Percentiles rank a stretch among this genome's conserved stretches.
Conservation (phyloP, 2,329 filamentous ascomycete species). For the Bipolaris sorokiniana region DNA sequence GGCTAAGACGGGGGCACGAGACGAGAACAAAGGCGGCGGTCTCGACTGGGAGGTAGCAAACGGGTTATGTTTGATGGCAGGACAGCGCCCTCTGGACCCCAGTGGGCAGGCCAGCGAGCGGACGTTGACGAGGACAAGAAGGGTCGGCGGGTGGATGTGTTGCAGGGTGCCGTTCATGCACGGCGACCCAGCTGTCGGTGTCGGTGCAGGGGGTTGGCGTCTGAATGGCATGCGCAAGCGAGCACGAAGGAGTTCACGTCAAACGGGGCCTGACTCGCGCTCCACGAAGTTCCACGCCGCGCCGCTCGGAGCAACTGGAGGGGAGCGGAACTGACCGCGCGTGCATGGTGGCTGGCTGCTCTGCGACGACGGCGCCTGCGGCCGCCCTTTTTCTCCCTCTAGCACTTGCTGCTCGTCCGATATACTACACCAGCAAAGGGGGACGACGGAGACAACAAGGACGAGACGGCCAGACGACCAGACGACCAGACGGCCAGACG, state of each 20-base stretch:
- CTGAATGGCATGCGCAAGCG: conserved; percentile 27
- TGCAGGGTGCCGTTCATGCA: conserved; percentile 31
- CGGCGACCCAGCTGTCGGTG: conserved; percentile 13
- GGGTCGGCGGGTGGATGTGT: conserved; percentile 19
- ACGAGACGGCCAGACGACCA: not conserved
- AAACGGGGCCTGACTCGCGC: conserved; percentile 25
- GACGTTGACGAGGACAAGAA: conserved; percentile 9
- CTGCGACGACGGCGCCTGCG: conserved; percentile 29
- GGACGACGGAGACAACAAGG: not conserved
- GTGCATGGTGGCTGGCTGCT: conserved; percentile 19
- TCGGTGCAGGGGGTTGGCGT: conserved; percentile 18
- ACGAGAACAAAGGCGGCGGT: conserved; percentile 9
- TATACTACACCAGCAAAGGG: not conserved
- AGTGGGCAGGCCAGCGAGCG: not conserved
- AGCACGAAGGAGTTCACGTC: conserved; percentile 26
- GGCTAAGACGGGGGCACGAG: not conserved
- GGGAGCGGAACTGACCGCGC: conserved; percentile 22
- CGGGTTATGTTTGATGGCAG: conserved; percentile 14
- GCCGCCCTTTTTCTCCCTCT: not conserved
- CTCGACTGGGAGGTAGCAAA: conserved; percentile 11
- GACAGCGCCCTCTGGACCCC: conserved; percentile 6
- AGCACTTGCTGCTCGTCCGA: no score
- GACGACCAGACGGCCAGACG: not conserved
- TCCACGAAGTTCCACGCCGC: conserved; percentile 3
- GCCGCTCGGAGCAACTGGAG: conserved; percentile 16